phyloP scores from a whole-genome alignment of 1,139 yeast genomes.

The Zygoascus meyerae region DNA sequence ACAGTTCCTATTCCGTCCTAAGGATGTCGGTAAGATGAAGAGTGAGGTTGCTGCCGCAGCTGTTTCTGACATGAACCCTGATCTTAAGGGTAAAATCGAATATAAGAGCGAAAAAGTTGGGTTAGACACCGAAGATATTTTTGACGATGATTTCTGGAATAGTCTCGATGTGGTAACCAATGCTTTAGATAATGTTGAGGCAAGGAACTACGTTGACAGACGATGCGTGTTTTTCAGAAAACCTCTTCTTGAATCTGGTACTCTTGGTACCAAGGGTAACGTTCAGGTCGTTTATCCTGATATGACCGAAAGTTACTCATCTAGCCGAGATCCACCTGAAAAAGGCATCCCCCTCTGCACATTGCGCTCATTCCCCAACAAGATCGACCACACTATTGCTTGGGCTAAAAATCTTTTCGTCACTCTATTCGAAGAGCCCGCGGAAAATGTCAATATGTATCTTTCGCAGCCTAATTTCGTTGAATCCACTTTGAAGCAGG shows the following conservation, averaged over 20 bases:
- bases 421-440: slow-evolving; percentile 86
- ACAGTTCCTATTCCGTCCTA: slow-evolving; percentile 90
- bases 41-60: slow-evolving; percentile 89
- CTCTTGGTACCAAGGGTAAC: slow-evolving; percentile 97
- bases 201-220: slow-evolving; percentile 95
- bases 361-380: slow-evolving; percentile 92
- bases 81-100: slow-evolving; percentile 67
- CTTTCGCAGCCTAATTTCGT: slow-evolving; percentile 89
- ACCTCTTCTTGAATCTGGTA: slow-evolving; percentile 92
- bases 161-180: slow-evolving; percentile 82
- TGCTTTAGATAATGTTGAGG: slow-evolving; percentile 95
- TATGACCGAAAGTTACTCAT: slow-evolving; percentile 89
- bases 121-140: slow-evolving; percentile 81
- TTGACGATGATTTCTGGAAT: slow-evolving; percentile 84
- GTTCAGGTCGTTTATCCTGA: slow-evolving; percentile 94
- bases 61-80: slow-evolving; percentile 79
- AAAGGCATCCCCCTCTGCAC: slow-evolving; percentile 96
- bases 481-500: slow-evolving; percentile 83
- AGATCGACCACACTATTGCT: slow-evolving; percentile 97
- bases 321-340: slow-evolving; percentile 98
- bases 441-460: slow-evolving; percentile 88
- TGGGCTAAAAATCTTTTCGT: slow-evolving; percentile 97
- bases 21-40: slow-evolving; percentile 88
- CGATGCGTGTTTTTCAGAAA: slow-evolving; percentile 91
- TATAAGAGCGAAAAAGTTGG: slow-evolving; percentile 86